Conservation (phyloP, 164 flowering plant species). For the Kingdonia uniflora region DNA sequence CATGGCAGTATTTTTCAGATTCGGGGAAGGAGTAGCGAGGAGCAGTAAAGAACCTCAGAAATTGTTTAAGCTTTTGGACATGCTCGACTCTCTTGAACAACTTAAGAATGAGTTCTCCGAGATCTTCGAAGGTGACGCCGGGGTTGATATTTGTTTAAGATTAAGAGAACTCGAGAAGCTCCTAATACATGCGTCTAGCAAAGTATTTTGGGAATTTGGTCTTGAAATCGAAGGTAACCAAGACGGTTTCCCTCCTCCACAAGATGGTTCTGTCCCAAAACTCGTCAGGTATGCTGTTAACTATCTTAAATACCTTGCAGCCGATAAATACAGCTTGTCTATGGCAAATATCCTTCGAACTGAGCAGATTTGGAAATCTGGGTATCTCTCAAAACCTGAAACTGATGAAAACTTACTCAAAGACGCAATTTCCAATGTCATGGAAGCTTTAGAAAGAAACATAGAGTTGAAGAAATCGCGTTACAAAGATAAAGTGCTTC, state of each 20-base stretch:
- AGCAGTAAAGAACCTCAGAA: constrained; percentile 69
- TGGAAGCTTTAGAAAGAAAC: constrained; percentile 59
- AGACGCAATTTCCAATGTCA: constrained; percentile 41
- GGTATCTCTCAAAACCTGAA: constrained; percentile 36
- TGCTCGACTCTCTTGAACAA: constrained; percentile 54
- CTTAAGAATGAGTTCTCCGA: constrained; percentile 30
- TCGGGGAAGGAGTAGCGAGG: constrained; percentile 65
- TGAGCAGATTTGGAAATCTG: constrained; percentile 55
- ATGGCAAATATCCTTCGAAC: constrained; percentile 50
- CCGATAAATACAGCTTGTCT: constrained; percentile 32
- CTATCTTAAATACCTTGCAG: constrained; percentile 47
- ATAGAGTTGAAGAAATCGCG: constrained; percentile 33
- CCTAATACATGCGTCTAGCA: constrained; percentile 42
- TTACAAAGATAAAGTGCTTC: constrained; percentile 42
- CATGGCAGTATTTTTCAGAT: constrained; percentile 74
- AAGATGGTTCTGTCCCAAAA: constrained; percentile 57
- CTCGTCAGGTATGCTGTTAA: constrained; percentile 54
- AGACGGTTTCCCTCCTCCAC: constrained; percentile 47
- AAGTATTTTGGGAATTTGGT: constrained; percentile 63
- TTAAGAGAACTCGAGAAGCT: constrained; percentile 60
- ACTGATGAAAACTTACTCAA: constrained; percentile 38
- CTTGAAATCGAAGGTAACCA: constrained; percentile 60
- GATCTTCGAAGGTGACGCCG: constrained; percentile 56
- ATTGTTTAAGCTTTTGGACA: constrained; percentile 66
- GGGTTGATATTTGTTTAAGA: constrained; percentile 41